Evolutionary conservation across 2,329 filamentous ascomycete genomes (phyloP), one percentile per base, ranked within the genome.

Genomic region (Diplodia scrobiculata): DNA sequence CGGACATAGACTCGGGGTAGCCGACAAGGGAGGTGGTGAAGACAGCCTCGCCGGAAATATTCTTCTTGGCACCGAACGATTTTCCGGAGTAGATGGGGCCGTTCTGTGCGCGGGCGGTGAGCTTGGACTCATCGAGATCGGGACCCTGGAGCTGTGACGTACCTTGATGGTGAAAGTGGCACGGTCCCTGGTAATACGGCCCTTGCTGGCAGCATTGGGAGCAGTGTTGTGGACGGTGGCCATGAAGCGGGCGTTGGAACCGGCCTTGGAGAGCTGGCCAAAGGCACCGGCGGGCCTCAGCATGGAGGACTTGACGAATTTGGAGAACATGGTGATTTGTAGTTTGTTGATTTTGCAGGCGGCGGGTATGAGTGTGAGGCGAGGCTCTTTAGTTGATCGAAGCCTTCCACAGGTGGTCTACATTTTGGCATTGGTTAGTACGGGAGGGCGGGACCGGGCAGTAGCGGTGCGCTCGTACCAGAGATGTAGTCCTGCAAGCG

Each of bases 11-110:
- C 84, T 99, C 95, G 72, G 95, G 95, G 79, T 99, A 99, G 74
- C 95, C 95, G 67, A 99, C 95, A 66, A 98, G 88, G 27, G 94
- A 97, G 68, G 95, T 98, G 69, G 95, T 98, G 84, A 99, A 99
- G 78, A 98, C 95, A 53, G 95, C 95, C 83, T 99, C 95, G 72
- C 95, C 95, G 69, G 93, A 97, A 77, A 98, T 91, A 84, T 97
- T 99, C 78, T 90, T 87, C 79, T 96, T 95, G 76, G 95, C 95
- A 74, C 95, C 95, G 74, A 98, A 99, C 67, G 94, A 96, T 77
- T 91, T 97, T 77, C 95, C 95, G 73, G 92, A 91, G 84, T 97
- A 98, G 76, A 98, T 89, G 52, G 95, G 95, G 68, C 95, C 95
- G 82, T 97, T 92, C 88, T 92, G 75, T 68, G 58, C 41, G 58